Evolutionary conservation across 768 basidiomycete species (phyloP), one percentile per base, ranked within the genome.

Genomic region (Kwoniella heveanensis): DNA sequence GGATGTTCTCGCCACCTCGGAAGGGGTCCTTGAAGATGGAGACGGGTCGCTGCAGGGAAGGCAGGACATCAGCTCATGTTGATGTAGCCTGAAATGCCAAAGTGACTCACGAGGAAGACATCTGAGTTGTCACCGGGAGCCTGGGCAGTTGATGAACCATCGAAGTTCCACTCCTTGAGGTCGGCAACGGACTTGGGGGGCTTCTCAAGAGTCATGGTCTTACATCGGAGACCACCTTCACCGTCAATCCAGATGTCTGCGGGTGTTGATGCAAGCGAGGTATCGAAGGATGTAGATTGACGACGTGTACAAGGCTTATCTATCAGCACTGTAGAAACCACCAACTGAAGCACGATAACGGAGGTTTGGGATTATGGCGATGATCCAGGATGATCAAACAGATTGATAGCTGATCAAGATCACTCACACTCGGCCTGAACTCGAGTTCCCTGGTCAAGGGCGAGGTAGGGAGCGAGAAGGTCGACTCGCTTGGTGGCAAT

Each of bases 11-110:
- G 60, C 95, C 95, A 54, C 93, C 91, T 67, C 96, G 92, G 92
- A 98, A 99, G 58, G 96, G 96, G 79, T 99, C 96, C 76, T 90
- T 93, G 88, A 96, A 99, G 83, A 93, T 92, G 73, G 94, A 88
- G 62, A 87, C 92, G 52, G 96, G 96, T 71, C 94, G 91, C 77
- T 80, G 24, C 30, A 25, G 39, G 24, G 19, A 60, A 53, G 44
- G 15, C n/a, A 32, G 13, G 32, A 13, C 32, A 32, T 32, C 13
- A 32, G 32, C 13, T 32, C 32, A n/a, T n/a, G n/a, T n/a, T 32
- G 32, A 32, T 13, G 13, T 6, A 32, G 5, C 32, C 13, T 13
- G 13, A 6, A 32, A 13, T 32, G 5, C 7, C 32, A 32, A 32
- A 32, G 32, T 17, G 27, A 68, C 78, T 73, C 44, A 80, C 78